These are phyloP conservation scores for Paracamarosporium sp. DNA, from an alignment of 2,329 filamentous ascomycete species.

Conservation along the genomic window DNA sequence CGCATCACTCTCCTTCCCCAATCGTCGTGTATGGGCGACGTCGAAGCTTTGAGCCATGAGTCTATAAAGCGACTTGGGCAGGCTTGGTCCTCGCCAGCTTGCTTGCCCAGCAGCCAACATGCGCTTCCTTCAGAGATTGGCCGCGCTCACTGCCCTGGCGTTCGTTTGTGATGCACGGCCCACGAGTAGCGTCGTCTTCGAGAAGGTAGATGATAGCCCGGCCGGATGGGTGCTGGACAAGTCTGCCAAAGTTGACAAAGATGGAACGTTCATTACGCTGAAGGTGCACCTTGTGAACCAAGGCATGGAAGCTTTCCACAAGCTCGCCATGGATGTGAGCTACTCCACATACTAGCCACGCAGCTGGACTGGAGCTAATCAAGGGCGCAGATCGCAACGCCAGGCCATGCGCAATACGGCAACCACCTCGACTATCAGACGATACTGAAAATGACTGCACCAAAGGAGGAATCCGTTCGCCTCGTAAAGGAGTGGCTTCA, in stretches of 20 bases:
- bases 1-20: background rate
- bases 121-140: slow-evolving; percentile 6
- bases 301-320: slow-evolving; percentile 24
- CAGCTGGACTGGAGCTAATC: background rate
- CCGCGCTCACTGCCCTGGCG: slow-evolving; percentile 7
- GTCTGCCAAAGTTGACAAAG: slow-evolving; percentile 19
- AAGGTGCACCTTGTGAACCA: slow-evolving; percentile 29
- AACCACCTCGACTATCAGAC: slow-evolving; percentile 56
- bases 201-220: slow-evolving; percentile 19
- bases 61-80: background rate
- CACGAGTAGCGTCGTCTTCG: slow-evolving; percentile 21
- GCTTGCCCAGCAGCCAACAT: slow-evolving; percentile 4
- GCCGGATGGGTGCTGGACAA: slow-evolving; percentile 21
- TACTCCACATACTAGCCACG: background rate
- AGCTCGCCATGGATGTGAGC: slow-evolving; percentile 26
- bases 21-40: background rate
- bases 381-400: slow-evolving; percentile 53
- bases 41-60: background rate
- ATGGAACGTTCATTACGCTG: slow-evolving; percentile 20
- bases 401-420: slow-evolving; percentile 58
- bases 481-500: slow-evolving; percentile 61
- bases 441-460: slow-evolving; percentile 59
- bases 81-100: background rate
- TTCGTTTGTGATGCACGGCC: slow-evolving; percentile 16
- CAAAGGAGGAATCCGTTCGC: slow-evolving; percentile 55